Base-by-base conservation (phyloP, 192 early-diverging fungal genomes). In the Coemansia sp. region DNA sequence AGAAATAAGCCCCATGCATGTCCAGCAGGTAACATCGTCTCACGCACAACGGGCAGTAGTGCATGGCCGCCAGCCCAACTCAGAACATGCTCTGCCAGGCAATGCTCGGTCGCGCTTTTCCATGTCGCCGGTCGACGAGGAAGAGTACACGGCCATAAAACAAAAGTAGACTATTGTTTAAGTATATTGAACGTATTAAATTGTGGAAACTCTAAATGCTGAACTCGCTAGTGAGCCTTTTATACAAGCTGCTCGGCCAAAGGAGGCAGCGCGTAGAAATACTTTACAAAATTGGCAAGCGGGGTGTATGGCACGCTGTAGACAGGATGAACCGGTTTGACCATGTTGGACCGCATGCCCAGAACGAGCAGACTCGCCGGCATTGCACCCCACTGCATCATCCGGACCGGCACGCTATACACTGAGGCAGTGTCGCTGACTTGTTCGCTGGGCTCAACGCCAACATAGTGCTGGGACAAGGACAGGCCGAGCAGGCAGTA, bases 401-500 rank as follows among this genome's bases (percentile, higher is more conserved):
- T 74, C 0, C 70, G 64, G 15, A 62, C 60, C 0, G 70, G 70
- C 2, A 67, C 64, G 35, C 64, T 63, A 32, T 58, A 74, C 1
- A 67, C 60, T 5, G 70, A 67, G 9, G 56, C 40, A 4, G 21
- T 67, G 14, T 74, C 60, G 4, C 10, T 19, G n/a, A 58, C 32
- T 29, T 40, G 32, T 29, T 50, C 39, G 8, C 38, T 34, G 23
- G 64, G 56, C 8, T 74, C 65, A 2, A 74, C 72, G 13, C 65
- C 72, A 7, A 87, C 79, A 17, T 85, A 73, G 60, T 97, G 84
- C 56, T 97, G 96, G 5, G 89, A 76, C 17, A 85, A 59, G 5
- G 94, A 92, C 19, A 99, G 68, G 0, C 96, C 96, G 42, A 81
- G 80, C 31, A 99, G 78, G 21, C 85, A 83, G 62, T 99, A 99